These are phyloP conservation scores for Leccinellum luteum DNA, from an alignment of 768 basidiomycete genomes.

Conservation along the genomic window DNA sequence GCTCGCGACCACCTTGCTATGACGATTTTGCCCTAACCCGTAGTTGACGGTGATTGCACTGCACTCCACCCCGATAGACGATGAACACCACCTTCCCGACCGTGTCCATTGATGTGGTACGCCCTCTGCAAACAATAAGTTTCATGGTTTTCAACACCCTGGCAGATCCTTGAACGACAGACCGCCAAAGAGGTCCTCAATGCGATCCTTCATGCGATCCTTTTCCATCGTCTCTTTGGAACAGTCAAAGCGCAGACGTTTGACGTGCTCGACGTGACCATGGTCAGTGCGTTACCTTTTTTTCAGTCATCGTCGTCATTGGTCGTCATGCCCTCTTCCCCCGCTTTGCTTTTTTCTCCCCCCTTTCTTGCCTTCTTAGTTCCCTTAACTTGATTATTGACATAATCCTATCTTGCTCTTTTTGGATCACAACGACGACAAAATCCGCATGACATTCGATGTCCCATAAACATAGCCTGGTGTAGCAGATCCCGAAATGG, in stretches of 20 bases:
- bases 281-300: slow-evolving; percentile 47
- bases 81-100: slow-evolving; percentile 29
- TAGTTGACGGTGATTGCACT: no score
- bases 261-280: slow-evolving; percentile 81
- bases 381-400: not conserved
- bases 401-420: no score
- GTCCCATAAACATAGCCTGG: slow-evolving; percentile 52
- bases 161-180: slow-evolving; percentile 69
- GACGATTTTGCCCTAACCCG: no score
- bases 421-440: no score
- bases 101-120: slow-evolving; percentile 31
- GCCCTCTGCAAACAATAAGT: not conserved
- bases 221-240: slow-evolving; percentile 83
- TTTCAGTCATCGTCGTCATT: not conserved
- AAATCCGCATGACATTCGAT: no score
- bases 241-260: slow-evolving; percentile 72
- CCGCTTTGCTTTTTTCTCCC: not conserved
- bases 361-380: not conserved
- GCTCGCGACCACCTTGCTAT: no score
- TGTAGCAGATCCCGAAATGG: slow-evolving; percentile 70
- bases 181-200: slow-evolving; percentile 71
- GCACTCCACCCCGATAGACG: not conserved
- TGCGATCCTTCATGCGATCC: slow-evolving; percentile 75
- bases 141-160: no score
- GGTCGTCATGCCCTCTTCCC: no score